Conservation (phyloP, 1,284 basidiomycete species). For the Pseudozyma sp. region DNA sequence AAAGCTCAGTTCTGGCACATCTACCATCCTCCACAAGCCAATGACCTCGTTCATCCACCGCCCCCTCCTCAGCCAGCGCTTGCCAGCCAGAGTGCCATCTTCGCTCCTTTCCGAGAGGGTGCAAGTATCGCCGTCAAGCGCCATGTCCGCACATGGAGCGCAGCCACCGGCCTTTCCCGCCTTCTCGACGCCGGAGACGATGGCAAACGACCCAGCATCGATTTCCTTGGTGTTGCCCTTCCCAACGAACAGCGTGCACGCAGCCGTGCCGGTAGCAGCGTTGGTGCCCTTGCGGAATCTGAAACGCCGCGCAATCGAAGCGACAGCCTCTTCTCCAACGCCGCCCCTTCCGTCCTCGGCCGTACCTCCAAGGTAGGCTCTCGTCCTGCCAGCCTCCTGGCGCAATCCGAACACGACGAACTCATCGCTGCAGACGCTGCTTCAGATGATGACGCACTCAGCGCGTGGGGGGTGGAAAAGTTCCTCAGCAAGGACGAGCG, state of each 20-base stretch:
- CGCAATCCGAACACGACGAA: constrained; percentile 5
- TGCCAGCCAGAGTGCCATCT: constrained; percentile 62
- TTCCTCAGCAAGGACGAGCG: constrained; percentile 56
- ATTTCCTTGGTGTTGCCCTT: constrained; percentile 59
- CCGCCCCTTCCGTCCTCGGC: constrained; percentile 28
- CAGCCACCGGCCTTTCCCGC: constrained; percentile 44
- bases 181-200: constrained; percentile 37
- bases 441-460: constrained; percentile 40
- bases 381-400: constrained; percentile 26
- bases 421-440: constrained; percentile 8
- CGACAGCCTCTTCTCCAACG: constrained; percentile 41
- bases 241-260: constrained; percentile 50
- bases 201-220: constrained; percentile 48
- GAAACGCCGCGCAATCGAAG: constrained; percentile 23
- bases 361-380: constrained; percentile 36
- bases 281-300: constrained; percentile 11
- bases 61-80: constrained; percentile 57
- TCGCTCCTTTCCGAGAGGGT: constrained; percentile 54
- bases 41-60: constrained; percentile 29
- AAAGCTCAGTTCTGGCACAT: constrained; percentile 51
- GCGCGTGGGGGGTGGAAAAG: constrained; percentile 62
- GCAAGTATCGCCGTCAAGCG: constrained; percentile 28
- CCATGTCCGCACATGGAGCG: constrained; percentile 50
- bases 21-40: constrained; percentile 32
- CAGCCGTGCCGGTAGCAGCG: constrained; percentile 48